Evolutionary conservation across 805 yeast genomes (phyloP).

Genomic region (Metschnikowia baotianmanensis): DNA sequence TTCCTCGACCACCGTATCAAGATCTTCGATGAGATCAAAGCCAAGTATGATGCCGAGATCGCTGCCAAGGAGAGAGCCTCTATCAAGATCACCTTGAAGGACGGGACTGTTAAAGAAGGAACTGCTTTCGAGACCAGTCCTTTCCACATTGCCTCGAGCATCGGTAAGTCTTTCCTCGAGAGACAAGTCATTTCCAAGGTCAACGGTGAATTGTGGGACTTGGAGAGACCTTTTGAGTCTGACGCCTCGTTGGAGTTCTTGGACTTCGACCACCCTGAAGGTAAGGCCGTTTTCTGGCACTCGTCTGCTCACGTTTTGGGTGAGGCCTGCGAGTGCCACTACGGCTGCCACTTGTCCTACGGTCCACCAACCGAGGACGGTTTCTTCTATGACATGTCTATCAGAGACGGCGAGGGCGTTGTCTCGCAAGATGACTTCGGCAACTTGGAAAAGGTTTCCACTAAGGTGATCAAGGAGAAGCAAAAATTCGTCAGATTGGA

Average conservation of each 20-base stretch:
- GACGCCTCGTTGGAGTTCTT: constrained; percentile 71
- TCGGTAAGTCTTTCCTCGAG: constrained; percentile 85
- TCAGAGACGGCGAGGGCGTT: constrained; percentile 63
- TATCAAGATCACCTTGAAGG: constrained; percentile 79
- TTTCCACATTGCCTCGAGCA: constrained; percentile 73
- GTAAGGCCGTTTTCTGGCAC: constrained; percentile 97
- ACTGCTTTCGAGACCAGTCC: constrained; percentile 90
- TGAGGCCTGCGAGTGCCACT: constrained; percentile 95
- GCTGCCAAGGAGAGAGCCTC: constrained; percentile 57
- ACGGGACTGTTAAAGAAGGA: constrained; percentile 78
- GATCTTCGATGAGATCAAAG: constrained; percentile 77
- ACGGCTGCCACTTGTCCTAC: constrained; percentile 80
- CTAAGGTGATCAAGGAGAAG: constrained; percentile 89
- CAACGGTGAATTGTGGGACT: constrained; percentile 87
- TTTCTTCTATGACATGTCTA: constrained; percentile 93
- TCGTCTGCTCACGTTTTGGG: constrained; percentile 98
- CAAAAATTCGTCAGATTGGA: constrained; percentile 93
- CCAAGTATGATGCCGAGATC: constrained; percentile 68
- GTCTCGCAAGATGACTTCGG: constrained; percentile 83
- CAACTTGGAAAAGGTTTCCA: constrained; percentile 79
- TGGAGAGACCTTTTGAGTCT: constrained; percentile 86
- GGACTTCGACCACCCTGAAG: constrained; percentile 92
- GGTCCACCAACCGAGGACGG: constrained; percentile 99
- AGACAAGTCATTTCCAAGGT: constrained; percentile 90
- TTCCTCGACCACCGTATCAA: constrained; percentile 77